Evolutionary conservation across 169 alveolate species (phyloP), one percentile per base, ranked within the genome.

Genomic region (Theileria annulata): DNA sequence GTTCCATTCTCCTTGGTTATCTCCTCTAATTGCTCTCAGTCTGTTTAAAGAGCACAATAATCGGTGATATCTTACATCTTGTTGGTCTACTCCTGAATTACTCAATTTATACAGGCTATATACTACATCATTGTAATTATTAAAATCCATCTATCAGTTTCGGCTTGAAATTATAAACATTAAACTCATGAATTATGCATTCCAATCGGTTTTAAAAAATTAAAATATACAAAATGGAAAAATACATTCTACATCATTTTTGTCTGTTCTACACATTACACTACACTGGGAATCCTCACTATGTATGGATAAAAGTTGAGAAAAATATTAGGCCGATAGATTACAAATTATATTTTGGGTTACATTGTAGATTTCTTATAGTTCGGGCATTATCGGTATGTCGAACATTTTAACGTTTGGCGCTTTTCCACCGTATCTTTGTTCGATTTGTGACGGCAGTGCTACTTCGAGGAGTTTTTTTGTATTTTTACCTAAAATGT

Each of bases 311-410:
- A 42, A 42, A 42, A 42, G 19, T 42, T 10, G 51, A 1, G 51
- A 42, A 42, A 35, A 42, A 42, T 42, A 42, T 42, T 42, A 42
- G 13, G 13, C 51, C 51, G 51, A 42, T 42, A 42, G 15, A 42
- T 42, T 42, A 42, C 51, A 42, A 8, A 8, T 42, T 42, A 8
- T 8, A 42, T 3, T 42, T 42, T 42, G 51, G 51, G 1, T 42
- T 42, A 42, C 6, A 42, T 42, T 42, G 51, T 42, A 1, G 6
- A 17, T 42, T 42, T 9, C 33, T 63, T 81, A 81, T 63, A 81
- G 64, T 66, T 81, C 86, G 1, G 90, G 90, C 86, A 83, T 76
- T 4, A 83, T 80, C 12, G 90, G 90, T 12, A 76, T 67, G 71
- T 83, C 86, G 47, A 54, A 83, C 77, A 83, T 76, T 30, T 77